Evolutionary conservation across 2,329 filamentous ascomycete genomes (phyloP), one percentile per base, ranked within the genome.

Genomic region (Neopestalotiopsis clavispora): DNA sequence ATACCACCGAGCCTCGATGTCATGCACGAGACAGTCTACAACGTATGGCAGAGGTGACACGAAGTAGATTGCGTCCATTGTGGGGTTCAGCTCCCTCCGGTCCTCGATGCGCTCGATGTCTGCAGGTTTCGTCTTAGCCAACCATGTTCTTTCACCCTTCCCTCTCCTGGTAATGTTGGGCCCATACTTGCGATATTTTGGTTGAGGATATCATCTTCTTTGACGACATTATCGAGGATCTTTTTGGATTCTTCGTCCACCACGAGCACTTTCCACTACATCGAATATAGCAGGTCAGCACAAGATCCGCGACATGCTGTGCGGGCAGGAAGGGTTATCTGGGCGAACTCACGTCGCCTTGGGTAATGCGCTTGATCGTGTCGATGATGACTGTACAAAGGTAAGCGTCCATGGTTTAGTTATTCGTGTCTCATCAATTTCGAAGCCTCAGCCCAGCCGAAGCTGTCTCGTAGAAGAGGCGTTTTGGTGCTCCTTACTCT

Each of bases 131-230:
- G 57, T 62, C 71, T 78, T 67, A 77, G 75, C 69, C 61, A 68
- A 69, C 67, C 59, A n/a, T 34, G 17, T 20, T 5, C 30, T 34
- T 10, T 34, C 23, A 28, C 23, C 23, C 17, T 17, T 62, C 23
- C 13, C 34, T 40, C 17, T 17, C n/a, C 32, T 62, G 17, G n/a
- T n/a, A 12, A 20, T 17, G 38, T 71, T 69, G 65, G 68, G 57
- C 64, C 75, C 91, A 79, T 87, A 97, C 95, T 97, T 74, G 95
- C 95, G 81, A 99, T 93, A 80, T 97, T 97, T 82, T 94, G 90
- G 79, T 97, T 97, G 82, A 99, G 91, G 74, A 99, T 97, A 77
- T 98, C 94, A 89, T 99, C 95, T 84, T 98, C 93, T 77, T 94
- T 95, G 79, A 95, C 89, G 61, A 94, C 92, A 85, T 95, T 97